Conservation (phyloP, 352 stramenopile species). For the Aphanomyces euteiches region DNA sequence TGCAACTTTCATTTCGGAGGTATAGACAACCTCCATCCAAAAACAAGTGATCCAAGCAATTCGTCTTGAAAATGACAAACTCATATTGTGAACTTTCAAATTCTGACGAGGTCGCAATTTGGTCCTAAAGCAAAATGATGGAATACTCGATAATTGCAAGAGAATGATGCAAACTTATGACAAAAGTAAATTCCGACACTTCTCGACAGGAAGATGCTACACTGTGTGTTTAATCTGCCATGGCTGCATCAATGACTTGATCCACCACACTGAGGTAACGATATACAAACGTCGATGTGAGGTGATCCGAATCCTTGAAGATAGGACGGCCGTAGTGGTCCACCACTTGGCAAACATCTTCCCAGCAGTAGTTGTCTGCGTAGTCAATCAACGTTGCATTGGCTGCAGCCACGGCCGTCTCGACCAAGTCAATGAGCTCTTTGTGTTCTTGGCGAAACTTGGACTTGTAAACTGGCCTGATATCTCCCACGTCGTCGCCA, state of each 20-base stretch:
- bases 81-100: too few species aligned
- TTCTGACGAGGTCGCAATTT: too few species aligned
- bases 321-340: conserved; percentile 10
- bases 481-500: background rate
- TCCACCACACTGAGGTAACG: conserved; percentile 23
- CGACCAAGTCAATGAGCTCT: background rate
- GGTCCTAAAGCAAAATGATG: too few species aligned
- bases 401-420: conserved; percentile 1
- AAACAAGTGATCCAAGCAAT: too few species aligned
- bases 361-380: conserved; percentile 21
- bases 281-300: background rate
- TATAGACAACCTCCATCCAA: too few species aligned
- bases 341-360: conserved; percentile 25
- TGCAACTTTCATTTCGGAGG: too few species aligned
- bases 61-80: too few species aligned
- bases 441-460: conserved; percentile 2
- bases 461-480: background rate
- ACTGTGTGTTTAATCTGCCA: too few species aligned
- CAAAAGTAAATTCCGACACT: too few species aligned
- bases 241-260: conserved; percentile 8
- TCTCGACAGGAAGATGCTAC: too few species aligned
- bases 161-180: too few species aligned
- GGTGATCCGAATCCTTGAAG: conserved; percentile 11
- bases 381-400: conserved; percentile 29
- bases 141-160: too few species aligned